Percentiles rank a stretch among this genome's conserved stretches.
phyloP scores from a whole-genome alignment of 176 grass and related monocot genomes.

The Bonia amplexicaulis region DNA sequence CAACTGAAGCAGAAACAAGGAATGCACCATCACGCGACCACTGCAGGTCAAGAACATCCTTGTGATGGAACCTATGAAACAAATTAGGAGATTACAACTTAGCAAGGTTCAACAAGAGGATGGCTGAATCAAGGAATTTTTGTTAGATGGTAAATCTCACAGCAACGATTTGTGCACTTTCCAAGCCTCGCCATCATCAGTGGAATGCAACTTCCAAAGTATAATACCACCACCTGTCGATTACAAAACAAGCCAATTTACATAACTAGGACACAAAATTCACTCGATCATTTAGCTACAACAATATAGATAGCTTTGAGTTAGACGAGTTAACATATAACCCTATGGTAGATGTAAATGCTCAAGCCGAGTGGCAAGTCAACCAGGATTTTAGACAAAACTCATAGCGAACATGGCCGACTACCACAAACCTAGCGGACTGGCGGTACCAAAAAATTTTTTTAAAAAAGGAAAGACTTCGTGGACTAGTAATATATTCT shows the following conservation, averaged over 20 bases:
- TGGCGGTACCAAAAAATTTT: neutral
- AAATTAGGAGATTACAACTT: neutral
- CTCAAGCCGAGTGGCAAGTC: neutral
- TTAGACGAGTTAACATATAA: neutral
- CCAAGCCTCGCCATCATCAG: slow-evolving; percentile 46
- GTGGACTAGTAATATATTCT: neutral
- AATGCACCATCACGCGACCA: slow-evolving; percentile 68
- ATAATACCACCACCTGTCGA: slow-evolving; percentile 73
- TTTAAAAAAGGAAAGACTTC: too few species aligned
- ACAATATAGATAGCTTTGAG: neutral
- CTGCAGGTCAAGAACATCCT: slow-evolving; percentile 95
- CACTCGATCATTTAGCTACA: neutral
- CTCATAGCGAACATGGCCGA: neutral
- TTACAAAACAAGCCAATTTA: neutral
- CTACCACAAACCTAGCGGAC: neutral
- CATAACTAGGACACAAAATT: neutral
- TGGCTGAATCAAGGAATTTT: neutral
- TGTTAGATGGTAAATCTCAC: slow-evolving; percentile 35
- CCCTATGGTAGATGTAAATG: neutral
- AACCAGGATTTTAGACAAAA: neutral
- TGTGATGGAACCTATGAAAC: slow-evolving; percentile 79
- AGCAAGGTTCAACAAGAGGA: slow-evolving; percentile 5
- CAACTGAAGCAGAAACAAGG: slow-evolving; percentile 89
- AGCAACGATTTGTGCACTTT: slow-evolving; percentile 74
- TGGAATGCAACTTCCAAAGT: slow-evolving; percentile 61